These are phyloP conservation scores for Talaromyces sp. DNA, from an alignment of 2,329 filamentous ascomycete genomes.

Conservation along the genomic window DNA sequence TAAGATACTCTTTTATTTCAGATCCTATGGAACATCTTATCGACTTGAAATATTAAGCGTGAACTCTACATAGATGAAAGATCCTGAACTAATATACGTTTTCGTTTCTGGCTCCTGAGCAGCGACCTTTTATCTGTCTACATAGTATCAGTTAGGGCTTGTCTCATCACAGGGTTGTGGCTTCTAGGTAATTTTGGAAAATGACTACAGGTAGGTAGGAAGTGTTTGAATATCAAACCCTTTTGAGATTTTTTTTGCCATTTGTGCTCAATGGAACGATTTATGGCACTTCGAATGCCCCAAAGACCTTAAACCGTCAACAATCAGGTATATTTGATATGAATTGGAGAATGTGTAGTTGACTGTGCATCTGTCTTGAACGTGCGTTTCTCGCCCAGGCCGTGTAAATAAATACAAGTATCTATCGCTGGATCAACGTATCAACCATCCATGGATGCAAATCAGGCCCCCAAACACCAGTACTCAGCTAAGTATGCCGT, in stretches of 20 bases:
- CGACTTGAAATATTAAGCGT: background rate
- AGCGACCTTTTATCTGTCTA: background rate
- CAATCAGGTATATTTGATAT: too few relatives aligned
- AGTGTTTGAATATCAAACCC: background rate
- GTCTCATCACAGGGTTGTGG: background rate
- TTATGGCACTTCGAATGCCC: background rate
- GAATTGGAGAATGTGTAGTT: too few relatives aligned
- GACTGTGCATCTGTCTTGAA: too few relatives aligned
- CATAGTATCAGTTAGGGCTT: background rate
- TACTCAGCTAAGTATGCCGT: background rate
- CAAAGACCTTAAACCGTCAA: too few relatives aligned
- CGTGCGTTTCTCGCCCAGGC: too few relatives aligned
- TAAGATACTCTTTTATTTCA: background rate
- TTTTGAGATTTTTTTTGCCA: background rate
- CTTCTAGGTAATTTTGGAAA: background rate
- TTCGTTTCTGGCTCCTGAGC: too few relatives aligned
- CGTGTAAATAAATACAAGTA: too few relatives aligned
- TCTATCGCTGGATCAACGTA: background rate
- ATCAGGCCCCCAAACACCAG: background rate
- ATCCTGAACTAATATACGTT: too few relatives aligned
- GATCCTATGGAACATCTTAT: too few relatives aligned
- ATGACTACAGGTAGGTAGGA: background rate
- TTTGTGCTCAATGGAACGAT: background rate
- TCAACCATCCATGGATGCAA: background rate
- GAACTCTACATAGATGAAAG: background rate